Base-by-base conservation (phyloP, 2,329 filamentous ascomycete genomes). In the Colletotrichum brevisporum region DNA sequence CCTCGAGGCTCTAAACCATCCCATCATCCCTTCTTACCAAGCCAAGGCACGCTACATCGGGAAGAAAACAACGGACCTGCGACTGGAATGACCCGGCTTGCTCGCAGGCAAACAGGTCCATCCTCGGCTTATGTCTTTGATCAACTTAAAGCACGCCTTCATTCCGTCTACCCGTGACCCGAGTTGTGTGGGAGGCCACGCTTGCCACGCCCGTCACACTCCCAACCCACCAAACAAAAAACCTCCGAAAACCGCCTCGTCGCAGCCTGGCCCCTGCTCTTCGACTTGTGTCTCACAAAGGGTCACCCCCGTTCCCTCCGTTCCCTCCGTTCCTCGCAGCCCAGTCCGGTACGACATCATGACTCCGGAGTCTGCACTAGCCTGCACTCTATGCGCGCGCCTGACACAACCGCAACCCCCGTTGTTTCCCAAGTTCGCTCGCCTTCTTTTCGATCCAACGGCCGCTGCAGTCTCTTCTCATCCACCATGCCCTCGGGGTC, bases 101-200 rank as follows among this genome's bases (percentile, higher is more conserved):
- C 48, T 24, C 26, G 18, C 31, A 36, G 31, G 31, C 48, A 52
- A 52, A 52, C 24, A 13, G 48, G 12, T 15, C 24, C 48, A 27
- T 26, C 48, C 43, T 13, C n/a, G 56, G 16, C 27, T 60, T 12
- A 21, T 50, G 18, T n/a, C 47, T 26, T 21, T 47, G 47, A 39
- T n/a, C 56, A 55, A 31, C 31, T 47, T 45, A 21, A 60, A 56
- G 62, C 55, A 61, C 9, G 51, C 67, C 43, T n/a, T 16, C 61
- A 61, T 61, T 57, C 55, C 36, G 51, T 61, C 63, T 51, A 55
- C 43, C 61, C 62, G 62, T 47, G 62, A 56, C 54, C 62, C 54
- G 54, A 68, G 54, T 64, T 27, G 59, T 54, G 54, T 65, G 41
- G 60, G 47, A 58, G 21, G 24, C 48, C 61, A 65, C 39, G 31